Evolutionary conservation across 2,329 filamentous ascomycete genomes (phyloP).

Genomic region (Botrytis squamosa): DNA sequence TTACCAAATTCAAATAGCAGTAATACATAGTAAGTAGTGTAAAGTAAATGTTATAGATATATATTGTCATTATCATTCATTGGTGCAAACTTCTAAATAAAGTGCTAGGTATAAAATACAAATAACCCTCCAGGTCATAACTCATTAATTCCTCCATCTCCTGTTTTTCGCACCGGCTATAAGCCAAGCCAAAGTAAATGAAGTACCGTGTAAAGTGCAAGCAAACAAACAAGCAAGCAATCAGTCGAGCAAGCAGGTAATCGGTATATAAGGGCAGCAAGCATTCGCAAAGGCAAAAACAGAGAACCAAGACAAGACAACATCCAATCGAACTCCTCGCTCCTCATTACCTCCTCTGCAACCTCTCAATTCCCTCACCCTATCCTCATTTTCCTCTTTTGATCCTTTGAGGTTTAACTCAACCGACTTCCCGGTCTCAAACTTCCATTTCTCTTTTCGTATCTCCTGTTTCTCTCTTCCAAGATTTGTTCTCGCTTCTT

Average conservation of each 20-base stretch:
- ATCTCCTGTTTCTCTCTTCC: conserved; percentile 8
- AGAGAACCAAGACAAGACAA: neutral
- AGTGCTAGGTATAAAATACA: neutral
- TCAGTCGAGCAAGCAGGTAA: neutral
- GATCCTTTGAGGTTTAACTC: neutral
- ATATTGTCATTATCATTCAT: conserved; percentile 11
- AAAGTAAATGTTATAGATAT: neutral
- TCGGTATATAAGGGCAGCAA: neutral
- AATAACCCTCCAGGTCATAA: neutral
- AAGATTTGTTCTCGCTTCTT: conserved; percentile 8
- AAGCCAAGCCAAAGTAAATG: neutral
- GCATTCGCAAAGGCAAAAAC: neutral
- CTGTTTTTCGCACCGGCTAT: neutral
- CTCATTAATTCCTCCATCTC: conserved; percentile 4
- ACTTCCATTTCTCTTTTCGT: conserved; percentile 11
- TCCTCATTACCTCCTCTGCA: neutral
- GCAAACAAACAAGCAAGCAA: neutral
- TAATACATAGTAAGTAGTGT: neutral
- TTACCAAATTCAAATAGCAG: neutral
- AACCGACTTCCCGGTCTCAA: neutral
- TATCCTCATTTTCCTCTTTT: neutral
- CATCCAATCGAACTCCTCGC: neutral
- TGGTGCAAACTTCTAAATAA: neutral
- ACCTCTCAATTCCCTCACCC: neutral
- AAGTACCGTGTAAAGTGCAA: neutral